Evolutionary conservation across 2,329 filamentous ascomycete species (phyloP), one percentile per base, ranked within the genome.

Genomic region (Thermomyces lanuginosus): DNA sequence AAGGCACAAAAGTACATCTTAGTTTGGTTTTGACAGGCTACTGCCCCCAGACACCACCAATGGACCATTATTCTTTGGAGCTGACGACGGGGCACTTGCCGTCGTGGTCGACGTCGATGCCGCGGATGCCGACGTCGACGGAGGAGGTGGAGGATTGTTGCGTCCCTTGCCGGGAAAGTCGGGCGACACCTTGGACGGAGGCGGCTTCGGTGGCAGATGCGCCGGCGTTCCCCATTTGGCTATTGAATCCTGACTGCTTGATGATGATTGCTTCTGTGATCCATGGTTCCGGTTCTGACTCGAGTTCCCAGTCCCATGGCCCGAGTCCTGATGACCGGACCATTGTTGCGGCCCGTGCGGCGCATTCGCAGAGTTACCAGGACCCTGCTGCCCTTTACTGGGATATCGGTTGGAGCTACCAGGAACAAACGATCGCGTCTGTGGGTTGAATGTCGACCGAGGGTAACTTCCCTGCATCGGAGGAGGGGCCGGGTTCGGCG

Each of bases 381-480:
- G 34, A 36, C 41, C 41, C 17, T 47, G 46, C 15, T 37, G 31
- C 29, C 37, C 41, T 32, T 51, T 48, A 24, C 40, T 46, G 16
- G 48, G 43, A 28, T 51, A 48, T 25, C 51, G 49, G 8, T 38
- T 28, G 8, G 43, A 35, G 18, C 47, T 34, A 27, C 63, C 64
- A 2, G 86, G 86, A 13, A 92, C 70, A 51, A 95, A 93, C 0
- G 84, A 79, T 45, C 92, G 80, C 9, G 80, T 93, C 56, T 92
- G 84, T 1, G 84, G 86, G 46, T 93, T 93, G 58, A 95, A 93
- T 8, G 77, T 72, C 41, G 82, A 80, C 31, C 83, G 68, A 45
- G 78, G 81, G 46, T 71, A 91, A 53, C 76, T 89, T 18, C 81
- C 81, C 8, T 82, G 80, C 30, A 91, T 72, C 4, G 81, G 79